These are phyloP conservation scores for Calocybe indica DNA, from an alignment of 768 basidiomycete genomes.

Conservation along the genomic window DNA sequence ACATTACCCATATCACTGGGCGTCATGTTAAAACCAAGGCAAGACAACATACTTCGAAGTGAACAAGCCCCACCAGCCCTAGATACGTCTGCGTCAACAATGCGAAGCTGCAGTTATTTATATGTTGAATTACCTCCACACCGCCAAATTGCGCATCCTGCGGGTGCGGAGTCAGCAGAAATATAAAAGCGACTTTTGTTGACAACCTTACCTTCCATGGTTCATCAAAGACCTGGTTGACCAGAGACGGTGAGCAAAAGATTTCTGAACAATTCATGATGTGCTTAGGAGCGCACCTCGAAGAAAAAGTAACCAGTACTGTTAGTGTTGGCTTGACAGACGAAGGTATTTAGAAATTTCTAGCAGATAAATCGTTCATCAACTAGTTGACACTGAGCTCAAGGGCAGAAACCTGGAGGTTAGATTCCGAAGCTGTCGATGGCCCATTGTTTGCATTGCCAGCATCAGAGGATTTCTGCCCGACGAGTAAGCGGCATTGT, in stretches of 20 bases:
- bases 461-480: constrained; percentile 52
- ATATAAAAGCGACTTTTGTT: not conserved
- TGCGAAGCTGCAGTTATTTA: not conserved
- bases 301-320: constrained; percentile 87
- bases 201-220: constrained; percentile 61
- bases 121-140: constrained; percentile 40
- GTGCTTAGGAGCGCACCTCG: constrained; percentile 39
- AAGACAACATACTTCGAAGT: constrained; percentile 29
- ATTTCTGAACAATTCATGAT: not conserved
- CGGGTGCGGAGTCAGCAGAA: constrained; percentile 3
- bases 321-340: constrained; percentile 82
- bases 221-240: constrained; percentile 66
- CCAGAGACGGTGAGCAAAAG: constrained; percentile 4
- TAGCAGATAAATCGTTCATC: constrained; percentile 23
- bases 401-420: constrained; percentile 43
- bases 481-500: too few relatives aligned
- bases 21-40: not conserved
- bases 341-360: constrained; percentile 80
- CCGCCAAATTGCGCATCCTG: constrained; percentile 67
- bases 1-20: not conserved
- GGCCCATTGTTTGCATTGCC: constrained; percentile 62
- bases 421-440: constrained; percentile 51
- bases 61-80: constrained; percentile 47
- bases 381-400: not conserved
- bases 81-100: not conserved